Evolutionary conservation across 1,284 basidiomycete genomes (phyloP).

Genomic region (Mycosarcoma mackinlayi): DNA sequence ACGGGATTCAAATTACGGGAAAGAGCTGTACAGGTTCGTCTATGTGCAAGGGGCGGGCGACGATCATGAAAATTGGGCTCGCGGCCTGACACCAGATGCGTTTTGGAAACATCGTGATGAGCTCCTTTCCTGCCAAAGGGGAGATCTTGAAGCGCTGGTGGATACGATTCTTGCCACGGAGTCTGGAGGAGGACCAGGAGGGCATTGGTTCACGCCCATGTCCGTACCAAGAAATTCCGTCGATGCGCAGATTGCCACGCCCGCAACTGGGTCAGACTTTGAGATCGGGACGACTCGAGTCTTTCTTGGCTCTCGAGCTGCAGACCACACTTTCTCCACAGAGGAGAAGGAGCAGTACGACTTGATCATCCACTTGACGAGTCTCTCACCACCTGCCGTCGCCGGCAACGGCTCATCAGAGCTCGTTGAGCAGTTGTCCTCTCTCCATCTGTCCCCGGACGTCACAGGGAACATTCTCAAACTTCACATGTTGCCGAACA

Average conservation of each 20-base stretch:
- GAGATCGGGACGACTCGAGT: slow-evolving; percentile 17
- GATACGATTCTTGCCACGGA: slow-evolving; percentile 19
- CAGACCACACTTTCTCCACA: slow-evolving; percentile 19
- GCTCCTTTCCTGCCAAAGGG: slow-evolving; percentile 72
- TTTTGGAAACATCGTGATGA: slow-evolving; percentile 76
- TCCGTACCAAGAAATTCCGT: background rate
- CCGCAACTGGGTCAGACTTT: background rate
- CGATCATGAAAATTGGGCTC: slow-evolving; percentile 86
- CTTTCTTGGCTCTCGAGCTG: slow-evolving; percentile 20
- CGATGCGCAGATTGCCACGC: background rate
- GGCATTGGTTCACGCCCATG: slow-evolving; percentile 43
- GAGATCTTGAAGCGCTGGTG: slow-evolving; percentile 71
- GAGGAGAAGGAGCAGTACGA: slow-evolving; percentile 12
- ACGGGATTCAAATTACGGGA: accelerated
- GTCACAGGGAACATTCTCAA: slow-evolving; percentile 1
- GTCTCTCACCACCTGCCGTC: background rate
- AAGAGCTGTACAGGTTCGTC: slow-evolving; percentile 70
- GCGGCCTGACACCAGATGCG: slow-evolving; percentile 78
- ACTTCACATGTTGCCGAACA: slow-evolving; percentile 23
- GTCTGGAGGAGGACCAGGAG: background rate
- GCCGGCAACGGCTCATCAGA: background rate
- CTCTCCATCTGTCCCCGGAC: background rate
- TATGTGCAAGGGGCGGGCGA: slow-evolving; percentile 91
- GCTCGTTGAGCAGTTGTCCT: background rate
- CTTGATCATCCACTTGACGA: slow-evolving; percentile 25